Evolutionary conservation across 2,329 filamentous ascomycete genomes (phyloP).

Genomic region (Colletotrichum tamarilloi): DNA sequence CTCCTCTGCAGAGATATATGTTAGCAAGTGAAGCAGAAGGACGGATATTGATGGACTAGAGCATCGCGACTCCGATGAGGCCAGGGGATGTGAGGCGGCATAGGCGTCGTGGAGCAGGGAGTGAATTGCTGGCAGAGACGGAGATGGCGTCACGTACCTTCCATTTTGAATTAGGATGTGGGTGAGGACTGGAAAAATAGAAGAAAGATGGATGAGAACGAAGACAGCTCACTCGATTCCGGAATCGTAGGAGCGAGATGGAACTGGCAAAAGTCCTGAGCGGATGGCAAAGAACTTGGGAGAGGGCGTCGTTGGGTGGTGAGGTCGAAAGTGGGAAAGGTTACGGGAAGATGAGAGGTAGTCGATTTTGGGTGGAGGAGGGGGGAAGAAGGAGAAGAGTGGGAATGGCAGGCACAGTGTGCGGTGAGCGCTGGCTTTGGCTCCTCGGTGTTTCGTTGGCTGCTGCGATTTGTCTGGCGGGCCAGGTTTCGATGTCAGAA

Average conservation of each 20-base stretch:
- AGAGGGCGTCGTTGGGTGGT: conserved; percentile 36
- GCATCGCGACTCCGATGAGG: conserved; percentile 25
- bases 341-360: conserved; percentile 37
- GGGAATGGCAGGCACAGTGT: conserved; percentile 36
- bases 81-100: background rate
- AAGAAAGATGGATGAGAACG: conserved; percentile 18
- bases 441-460: conserved; percentile 20
- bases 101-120: conserved; percentile 8
- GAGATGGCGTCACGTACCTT: conserved; percentile 38
- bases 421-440: conserved; percentile 25
- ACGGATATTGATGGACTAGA: conserved; percentile 13
- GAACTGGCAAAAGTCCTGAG: conserved; percentile 35
- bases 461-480: conserved; percentile 26
- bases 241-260: conserved; percentile 36
- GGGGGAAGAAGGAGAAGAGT: conserved; percentile 38
- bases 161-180: conserved; percentile 39
- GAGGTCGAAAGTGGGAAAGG: conserved; percentile 38
- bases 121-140: conserved; percentile 15
- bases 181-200: conserved; percentile 32
- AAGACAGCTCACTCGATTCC: conserved; percentile 37
- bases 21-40: conserved; percentile 50
- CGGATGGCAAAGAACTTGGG: conserved; percentile 36
- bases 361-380: conserved; percentile 38
- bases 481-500: conserved; percentile 32
- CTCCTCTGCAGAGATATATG: conserved; percentile 80